phyloP scores from a whole-genome alignment of 2,329 filamentous ascomycete genomes.

The Ophiocordyceps sinensis region DNA sequence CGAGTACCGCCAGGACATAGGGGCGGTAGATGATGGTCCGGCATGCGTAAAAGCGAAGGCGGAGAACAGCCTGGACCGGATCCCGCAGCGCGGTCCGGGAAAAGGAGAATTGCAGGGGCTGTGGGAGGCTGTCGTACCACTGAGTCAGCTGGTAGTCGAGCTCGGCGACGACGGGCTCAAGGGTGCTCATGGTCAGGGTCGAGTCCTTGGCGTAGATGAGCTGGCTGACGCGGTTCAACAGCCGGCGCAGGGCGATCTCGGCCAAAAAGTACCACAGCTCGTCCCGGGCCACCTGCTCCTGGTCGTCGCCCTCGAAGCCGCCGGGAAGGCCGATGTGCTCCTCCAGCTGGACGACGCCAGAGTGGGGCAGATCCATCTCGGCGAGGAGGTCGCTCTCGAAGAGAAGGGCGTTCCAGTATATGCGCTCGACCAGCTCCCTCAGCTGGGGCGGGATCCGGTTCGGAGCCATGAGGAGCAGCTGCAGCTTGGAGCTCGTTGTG shows the following conservation, averaged over 20 bases:
- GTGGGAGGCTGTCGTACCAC: conserved; percentile 69
- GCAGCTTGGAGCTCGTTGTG: conserved; percentile 68
- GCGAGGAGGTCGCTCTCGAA: conserved; percentile 71
- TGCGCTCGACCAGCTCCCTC: conserved; percentile 58
- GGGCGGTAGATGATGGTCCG: conserved; percentile 77
- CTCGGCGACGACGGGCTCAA: conserved; percentile 66
- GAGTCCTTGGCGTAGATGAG: conserved; percentile 66
- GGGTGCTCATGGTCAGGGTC: conserved; percentile 53
- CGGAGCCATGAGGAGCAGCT: conserved; percentile 61
- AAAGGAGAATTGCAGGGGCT: conserved; percentile 65
- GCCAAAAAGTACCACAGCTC: conserved; percentile 80
- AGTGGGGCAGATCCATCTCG: conserved; percentile 69
- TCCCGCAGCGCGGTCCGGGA: conserved; percentile 51
- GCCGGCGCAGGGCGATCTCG: conserved; percentile 62
- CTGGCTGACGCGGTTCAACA: conserved; percentile 67
- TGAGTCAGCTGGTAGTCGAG: conserved; percentile 71
- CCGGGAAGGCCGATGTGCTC: conserved; percentile 66
- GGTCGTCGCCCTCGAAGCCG: conserved; percentile 60
- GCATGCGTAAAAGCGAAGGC: conserved; percentile 71
- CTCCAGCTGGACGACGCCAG: conserved; percentile 69
- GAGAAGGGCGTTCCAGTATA: conserved; percentile 74
- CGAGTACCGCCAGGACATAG: conserved; percentile 66
- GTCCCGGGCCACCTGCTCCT: conserved; percentile 49
- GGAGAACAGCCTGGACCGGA: conserved; percentile 64
- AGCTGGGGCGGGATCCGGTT: conserved; percentile 56